Percentiles rank a stretch among this genome's conserved stretches.
Conservation (phyloP, 495 filamentous ascomycete genomes). For the Neurospora terricola region DNA sequence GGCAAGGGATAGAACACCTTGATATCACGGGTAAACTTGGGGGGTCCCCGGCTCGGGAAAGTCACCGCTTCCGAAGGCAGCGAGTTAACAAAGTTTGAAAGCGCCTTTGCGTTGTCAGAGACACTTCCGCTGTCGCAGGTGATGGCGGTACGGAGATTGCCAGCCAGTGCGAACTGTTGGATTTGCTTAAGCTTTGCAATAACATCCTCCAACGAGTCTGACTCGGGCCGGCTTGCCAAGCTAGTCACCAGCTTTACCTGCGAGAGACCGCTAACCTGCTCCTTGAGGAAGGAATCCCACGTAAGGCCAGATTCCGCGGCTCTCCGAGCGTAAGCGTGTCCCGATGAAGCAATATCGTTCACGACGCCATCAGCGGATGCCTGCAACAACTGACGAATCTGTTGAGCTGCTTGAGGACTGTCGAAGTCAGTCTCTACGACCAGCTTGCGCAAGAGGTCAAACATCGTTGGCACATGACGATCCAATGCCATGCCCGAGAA, state of each 20-base stretch:
- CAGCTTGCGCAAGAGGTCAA: conserved; percentile 69
- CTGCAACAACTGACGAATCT: conserved; percentile 78
- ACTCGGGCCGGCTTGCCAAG: conserved; percentile 39
- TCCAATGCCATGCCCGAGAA: conserved; percentile 82
- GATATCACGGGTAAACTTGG: conserved; percentile 31
- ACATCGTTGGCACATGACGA: conserved; percentile 81
- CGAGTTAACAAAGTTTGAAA: conserved; percentile 59
- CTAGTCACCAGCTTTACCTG: conserved; percentile 79
- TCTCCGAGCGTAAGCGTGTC: conserved; percentile 73
- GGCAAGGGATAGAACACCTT: conserved; percentile 90
- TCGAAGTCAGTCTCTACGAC: conserved; percentile 84
- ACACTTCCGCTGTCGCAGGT: conserved; percentile 71
- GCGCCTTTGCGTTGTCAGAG: conserved; percentile 56
- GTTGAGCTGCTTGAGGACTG: conserved; percentile 63
- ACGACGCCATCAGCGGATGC: conserved; percentile 80
- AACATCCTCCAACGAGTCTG: conserved; percentile 60
- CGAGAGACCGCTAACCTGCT: conserved; percentile 76
- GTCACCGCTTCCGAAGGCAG: conserved; percentile 38
- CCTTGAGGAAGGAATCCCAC: conserved; percentile 54
- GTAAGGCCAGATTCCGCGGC: conserved; percentile 75
- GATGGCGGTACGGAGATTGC: conserved; percentile 64
- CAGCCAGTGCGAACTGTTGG: conserved; percentile 62
- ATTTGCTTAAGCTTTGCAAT: conserved; percentile 82
- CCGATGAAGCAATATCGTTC: conserved; percentile 77
- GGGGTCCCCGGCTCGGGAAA: conserved; percentile 21